phyloP scores from a whole-genome alignment of 1,139 yeast genomes.

The Hanseniaspora uvarum region DNA sequence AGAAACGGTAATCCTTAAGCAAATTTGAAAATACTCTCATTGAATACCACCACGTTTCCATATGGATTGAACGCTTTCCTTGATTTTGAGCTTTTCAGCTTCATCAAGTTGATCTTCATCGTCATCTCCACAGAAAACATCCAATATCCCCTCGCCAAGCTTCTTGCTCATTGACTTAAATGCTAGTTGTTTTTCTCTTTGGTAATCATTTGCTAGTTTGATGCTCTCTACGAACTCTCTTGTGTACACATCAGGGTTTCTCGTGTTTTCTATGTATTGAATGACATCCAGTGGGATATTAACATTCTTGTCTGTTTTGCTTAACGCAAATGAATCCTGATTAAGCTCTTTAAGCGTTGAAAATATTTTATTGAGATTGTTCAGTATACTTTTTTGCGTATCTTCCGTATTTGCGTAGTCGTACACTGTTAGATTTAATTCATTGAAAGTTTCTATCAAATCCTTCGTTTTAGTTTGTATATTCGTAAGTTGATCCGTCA shows the following conservation, averaged over 20 bases:
- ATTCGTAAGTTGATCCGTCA: background rate
- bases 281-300: slow-evolving; percentile 69
- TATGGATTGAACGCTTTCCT: slow-evolving; percentile 3
- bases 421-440: slow-evolving; percentile 81
- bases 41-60: slow-evolving; percentile 13
- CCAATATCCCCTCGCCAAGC: slow-evolving; percentile 55
- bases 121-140: slow-evolving; percentile 68
- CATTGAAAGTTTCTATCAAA: slow-evolving; percentile 75
- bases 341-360: slow-evolving; percentile 31
- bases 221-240: slow-evolving; percentile 92
- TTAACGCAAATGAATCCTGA: background rate
- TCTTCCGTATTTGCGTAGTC: slow-evolving; percentile 81
- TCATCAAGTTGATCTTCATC: slow-evolving; percentile 37
- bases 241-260: slow-evolving; percentile 94
- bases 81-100: background rate
- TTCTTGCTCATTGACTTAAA: slow-evolving; percentile 49
- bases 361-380: slow-evolving; percentile 34
- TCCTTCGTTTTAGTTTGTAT: slow-evolving; percentile 26
- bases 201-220: slow-evolving; percentile 73
- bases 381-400: slow-evolving; percentile 46
- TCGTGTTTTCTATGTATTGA: slow-evolving; percentile 83
- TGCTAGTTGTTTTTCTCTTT: slow-evolving; percentile 71
- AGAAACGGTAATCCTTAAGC: background rate
- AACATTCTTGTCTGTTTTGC: slow-evolving; percentile 25
- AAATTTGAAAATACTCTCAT: too few species aligned